phyloP scores from a whole-genome alignment of 2,329 filamentous ascomycete genomes.

The Neofusicoccum umdonicola region DNA sequence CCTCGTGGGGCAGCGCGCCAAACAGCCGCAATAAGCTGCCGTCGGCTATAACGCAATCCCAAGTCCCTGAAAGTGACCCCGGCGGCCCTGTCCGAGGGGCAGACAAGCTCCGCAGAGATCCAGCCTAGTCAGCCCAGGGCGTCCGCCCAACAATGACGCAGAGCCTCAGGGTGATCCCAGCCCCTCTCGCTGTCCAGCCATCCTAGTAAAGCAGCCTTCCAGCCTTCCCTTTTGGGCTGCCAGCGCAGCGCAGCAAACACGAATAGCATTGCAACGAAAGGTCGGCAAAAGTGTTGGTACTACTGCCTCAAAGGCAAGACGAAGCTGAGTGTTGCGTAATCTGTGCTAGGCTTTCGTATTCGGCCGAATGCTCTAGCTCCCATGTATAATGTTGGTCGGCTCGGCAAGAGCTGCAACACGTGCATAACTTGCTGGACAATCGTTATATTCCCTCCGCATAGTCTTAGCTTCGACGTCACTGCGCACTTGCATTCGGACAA shows the following conservation, averaged over 20 bases:
- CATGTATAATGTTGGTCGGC: no score
- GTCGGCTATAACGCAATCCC: conserved; percentile 8
- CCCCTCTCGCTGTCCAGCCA: not conserved
- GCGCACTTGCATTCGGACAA: no score
- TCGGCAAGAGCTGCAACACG: no score
- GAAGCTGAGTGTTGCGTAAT: not conserved
- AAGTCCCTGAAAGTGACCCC: not conserved
- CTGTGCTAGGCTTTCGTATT: not conserved
- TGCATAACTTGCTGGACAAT: no score
- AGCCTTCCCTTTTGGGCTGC: not conserved
- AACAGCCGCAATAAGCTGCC: conserved; percentile 7
- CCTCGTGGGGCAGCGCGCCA: not conserved
- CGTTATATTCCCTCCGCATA: no score
- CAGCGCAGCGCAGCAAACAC: not conserved
- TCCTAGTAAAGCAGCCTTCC: not conserved
- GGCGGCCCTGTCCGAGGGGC: not conserved
- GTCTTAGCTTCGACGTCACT: no score
- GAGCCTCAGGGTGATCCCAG: conserved; percentile 3
- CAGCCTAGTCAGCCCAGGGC: not conserved
- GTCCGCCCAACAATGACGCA: not conserved
- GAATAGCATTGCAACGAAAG: not conserved
- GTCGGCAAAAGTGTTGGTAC: no score
- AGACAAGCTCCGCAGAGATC: conserved; percentile 1
- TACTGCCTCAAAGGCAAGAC: not conserved
- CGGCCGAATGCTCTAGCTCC: not conserved